Conservation (phyloP, 768 basidiomycete species). For the Trametes villosa region DNA sequence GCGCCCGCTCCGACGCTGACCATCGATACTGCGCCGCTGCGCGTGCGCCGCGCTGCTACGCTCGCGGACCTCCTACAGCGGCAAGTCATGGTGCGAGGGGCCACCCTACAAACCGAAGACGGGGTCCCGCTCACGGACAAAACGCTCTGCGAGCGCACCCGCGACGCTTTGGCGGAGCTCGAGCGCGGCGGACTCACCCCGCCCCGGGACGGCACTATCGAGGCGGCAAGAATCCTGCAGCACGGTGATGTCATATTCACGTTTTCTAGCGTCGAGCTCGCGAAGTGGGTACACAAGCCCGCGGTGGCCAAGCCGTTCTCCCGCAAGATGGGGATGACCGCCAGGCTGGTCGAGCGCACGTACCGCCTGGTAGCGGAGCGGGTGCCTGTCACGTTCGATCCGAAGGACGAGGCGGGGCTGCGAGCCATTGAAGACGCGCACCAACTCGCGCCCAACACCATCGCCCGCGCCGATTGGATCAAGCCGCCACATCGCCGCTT, state of each 20-base stretch:
- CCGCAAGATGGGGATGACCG: no score
- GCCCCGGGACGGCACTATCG: not conserved
- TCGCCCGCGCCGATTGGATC: constrained; percentile 35
- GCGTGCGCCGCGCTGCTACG: no score
- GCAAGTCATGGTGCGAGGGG: not conserved
- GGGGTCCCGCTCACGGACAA: not conserved
- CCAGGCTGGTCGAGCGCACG: no score
- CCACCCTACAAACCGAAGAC: not conserved
- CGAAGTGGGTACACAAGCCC: not conserved
- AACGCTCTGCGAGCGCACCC: not conserved
- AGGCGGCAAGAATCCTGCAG: not conserved
- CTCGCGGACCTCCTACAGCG: no score
- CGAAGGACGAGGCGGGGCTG: not conserved
- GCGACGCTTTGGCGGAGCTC: not conserved
- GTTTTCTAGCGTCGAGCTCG: not conserved
- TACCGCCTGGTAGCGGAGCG: no score
- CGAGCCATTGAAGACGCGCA: not conserved
- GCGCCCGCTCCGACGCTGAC: not conserved
- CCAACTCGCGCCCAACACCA: constrained; percentile 6
- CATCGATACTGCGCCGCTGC: not conserved
- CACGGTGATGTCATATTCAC: constrained; percentile 6
- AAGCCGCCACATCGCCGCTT: constrained; percentile 26
- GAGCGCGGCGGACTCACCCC: not conserved
- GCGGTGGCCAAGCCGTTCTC: no score
- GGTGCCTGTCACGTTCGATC: constrained; percentile 1